Base-by-base conservation (phyloP, 352 stramenopile species). In the Peronosclerospora sorghi region DNA sequence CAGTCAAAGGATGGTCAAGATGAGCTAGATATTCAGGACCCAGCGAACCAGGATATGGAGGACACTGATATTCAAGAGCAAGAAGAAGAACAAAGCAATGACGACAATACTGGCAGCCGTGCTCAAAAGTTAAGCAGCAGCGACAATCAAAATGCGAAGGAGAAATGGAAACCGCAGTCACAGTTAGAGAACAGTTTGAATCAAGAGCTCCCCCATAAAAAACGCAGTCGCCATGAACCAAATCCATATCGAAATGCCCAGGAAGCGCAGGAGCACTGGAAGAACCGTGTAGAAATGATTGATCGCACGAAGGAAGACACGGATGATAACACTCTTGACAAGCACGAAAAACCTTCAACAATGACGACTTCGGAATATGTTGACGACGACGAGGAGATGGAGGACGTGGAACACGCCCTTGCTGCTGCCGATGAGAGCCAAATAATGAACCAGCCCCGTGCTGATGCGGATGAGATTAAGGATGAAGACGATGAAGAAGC, bases 171-270 rank as follows among this genome's bases (percentile, higher is more conserved):
- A n/a, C n/a, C n/a, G n/a, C n/a, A n/a, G n/a, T n/a, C n/a, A n/a
- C n/a, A n/a, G n/a, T n/a, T n/a, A n/a, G n/a, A n/a, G n/a, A n/a
- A n/a, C n/a, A n/a, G n/a, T n/a, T n/a, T n/a, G 26, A 30, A 30
- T 30, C 26, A 12, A 30, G 26, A 30, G 26, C 26, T 7, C 7
- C 26, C 26, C 12, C 26, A 12, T 80, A 68, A 65, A 76, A 75
- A 27, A 55, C 70, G 1, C 56, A 73, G 38, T 78, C 64, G 18
- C 54, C 81, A 80, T 34, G 73, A 94, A 50, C 89, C 93, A 8
- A 98, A 98, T 57, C 95, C 95, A 45, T 97, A 97, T 41, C 83
- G 89, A 10, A 92, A 96, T 54, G 85, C 93, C 24, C 93, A 96
- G 35, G n/a, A n/a, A n/a, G n/a, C n/a, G n/a, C n/a, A n/a, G n/a